Evolutionary conservation across 805 yeast genomes (phyloP).

Genomic region (Monosporozyma servazzii): DNA sequence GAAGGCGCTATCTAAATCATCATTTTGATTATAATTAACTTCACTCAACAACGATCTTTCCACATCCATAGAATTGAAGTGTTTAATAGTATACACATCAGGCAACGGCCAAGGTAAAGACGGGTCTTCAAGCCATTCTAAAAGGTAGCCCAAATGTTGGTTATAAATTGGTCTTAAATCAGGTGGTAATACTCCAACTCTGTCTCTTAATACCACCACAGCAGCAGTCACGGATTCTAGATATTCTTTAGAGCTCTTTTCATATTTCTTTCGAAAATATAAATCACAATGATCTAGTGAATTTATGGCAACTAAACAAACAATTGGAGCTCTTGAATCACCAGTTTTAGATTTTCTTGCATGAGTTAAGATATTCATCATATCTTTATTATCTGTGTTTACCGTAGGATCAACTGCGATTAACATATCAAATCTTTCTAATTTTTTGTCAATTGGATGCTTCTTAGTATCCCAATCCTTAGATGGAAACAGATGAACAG

Average conservation of each 20-base stretch:
- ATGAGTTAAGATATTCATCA: conserved; percentile 24
- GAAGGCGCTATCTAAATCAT: conserved; percentile 35
- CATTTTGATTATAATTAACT: conserved; percentile 45
- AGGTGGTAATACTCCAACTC: conserved; percentile 74
- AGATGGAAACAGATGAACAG: conserved; percentile 40
- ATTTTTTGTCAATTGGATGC: conserved; percentile 14
- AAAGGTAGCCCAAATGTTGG: conserved; percentile 52
- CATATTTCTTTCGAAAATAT: conserved; percentile 34
- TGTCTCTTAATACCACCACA: conserved; percentile 69
- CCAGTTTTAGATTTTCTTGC: conserved; percentile 22
- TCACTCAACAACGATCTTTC: conserved; percentile 70
- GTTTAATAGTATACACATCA: conserved; percentile 53
- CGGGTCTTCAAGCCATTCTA: conserved; percentile 48
- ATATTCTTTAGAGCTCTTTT: conserved; percentile 33
- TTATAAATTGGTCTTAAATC: conserved; percentile 68
- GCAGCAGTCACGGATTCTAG: conserved; percentile 71
- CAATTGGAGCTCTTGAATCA: conserved; percentile 39
- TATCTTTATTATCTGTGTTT: conserved; percentile 32
- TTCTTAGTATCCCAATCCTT: conserved; percentile 11
- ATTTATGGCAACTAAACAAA: conserved; percentile 66
- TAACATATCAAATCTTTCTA: conserved; percentile 43
- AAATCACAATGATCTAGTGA: conserved; percentile 75
- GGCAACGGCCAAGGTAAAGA: conserved; percentile 67
- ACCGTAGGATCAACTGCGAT: conserved; percentile 58
- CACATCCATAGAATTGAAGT: conserved; percentile 63